A percentile compares a stretch with the other conserved stretches of the same genome.
Conservation (phyloP, 2,329 filamentous ascomycete species). For the Botryotinia convoluta region DNA sequence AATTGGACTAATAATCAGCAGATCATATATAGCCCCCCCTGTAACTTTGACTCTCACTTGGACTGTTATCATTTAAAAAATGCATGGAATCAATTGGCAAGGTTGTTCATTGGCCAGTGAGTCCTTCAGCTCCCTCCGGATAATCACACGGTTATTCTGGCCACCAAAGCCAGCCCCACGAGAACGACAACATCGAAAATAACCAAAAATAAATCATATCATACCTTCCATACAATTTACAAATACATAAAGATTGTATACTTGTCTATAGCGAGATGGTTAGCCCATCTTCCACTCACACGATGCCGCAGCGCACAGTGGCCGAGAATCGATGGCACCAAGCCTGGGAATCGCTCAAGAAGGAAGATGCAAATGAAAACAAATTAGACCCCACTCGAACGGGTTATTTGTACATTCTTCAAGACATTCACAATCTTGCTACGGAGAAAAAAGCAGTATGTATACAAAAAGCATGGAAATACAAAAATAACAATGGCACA, state of each 20-base stretch:
- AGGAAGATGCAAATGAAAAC: neutral
- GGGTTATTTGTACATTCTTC: neutral
- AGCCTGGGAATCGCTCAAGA: neutral
- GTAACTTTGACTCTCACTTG: neutral
- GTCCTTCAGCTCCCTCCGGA: neutral
- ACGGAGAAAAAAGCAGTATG: neutral
- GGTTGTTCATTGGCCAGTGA: neutral
- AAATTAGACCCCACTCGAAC: neutral
- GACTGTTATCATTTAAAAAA: too few species aligned
- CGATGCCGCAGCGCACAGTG: neutral
- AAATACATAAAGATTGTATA: neutral
- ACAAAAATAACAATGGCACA: neutral
- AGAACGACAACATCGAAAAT: neutral
- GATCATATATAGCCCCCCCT: neutral
- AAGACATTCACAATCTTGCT: neutral
- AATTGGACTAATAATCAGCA: neutral
- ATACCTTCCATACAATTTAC: neutral
- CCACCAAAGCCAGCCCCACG: neutral
- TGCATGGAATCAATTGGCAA: neutral
- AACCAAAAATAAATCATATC: neutral
- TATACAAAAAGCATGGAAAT: neutral
- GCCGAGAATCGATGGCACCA: neutral
- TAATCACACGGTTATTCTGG: neutral
- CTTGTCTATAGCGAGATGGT: neutral
- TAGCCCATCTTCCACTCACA: neutral